phyloP scores from a whole-genome alignment of 176 grass and related monocot species.

The sorghum (Sorghum bicolor) region DNA sequence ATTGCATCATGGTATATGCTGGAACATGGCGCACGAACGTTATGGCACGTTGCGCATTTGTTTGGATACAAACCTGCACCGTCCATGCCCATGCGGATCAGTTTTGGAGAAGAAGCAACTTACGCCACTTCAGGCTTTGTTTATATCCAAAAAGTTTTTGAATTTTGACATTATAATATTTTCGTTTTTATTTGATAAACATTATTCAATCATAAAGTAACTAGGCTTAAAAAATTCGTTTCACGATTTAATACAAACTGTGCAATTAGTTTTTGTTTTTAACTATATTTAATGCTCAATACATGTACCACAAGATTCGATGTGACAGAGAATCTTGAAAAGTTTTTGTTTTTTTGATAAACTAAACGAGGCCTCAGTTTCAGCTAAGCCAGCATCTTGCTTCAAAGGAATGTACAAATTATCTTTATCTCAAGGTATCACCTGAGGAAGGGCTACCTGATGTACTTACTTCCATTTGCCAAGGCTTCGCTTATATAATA shows the following conservation, averaged over 20 bases:
- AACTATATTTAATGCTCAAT: no score
- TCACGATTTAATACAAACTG: no score
- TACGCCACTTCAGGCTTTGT: not conserved
- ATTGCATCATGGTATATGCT: not conserved
- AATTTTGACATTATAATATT: no score
- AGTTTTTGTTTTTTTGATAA: no score
- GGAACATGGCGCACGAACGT: not conserved
- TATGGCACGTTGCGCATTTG: not conserved
- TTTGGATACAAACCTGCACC: not conserved
- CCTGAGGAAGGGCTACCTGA: not conserved
- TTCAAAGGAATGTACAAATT: conserved; percentile 18
- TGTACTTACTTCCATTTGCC: not conserved
- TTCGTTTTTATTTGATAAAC: no score
- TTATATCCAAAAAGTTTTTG: no score
- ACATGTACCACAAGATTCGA: no score
- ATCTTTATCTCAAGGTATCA: not conserved
- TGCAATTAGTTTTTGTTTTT: no score
- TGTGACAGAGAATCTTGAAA: no score
- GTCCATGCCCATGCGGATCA: not conserved
- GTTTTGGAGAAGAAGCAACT: not conserved
- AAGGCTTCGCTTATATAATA: not conserved
- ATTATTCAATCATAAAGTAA: no score
- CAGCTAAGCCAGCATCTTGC: not conserved
- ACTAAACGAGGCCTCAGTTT: no score
- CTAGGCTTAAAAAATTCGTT: no score